Conservation (phyloP, 345 rosid genomes). For the Iberis pinnata region DNA sequence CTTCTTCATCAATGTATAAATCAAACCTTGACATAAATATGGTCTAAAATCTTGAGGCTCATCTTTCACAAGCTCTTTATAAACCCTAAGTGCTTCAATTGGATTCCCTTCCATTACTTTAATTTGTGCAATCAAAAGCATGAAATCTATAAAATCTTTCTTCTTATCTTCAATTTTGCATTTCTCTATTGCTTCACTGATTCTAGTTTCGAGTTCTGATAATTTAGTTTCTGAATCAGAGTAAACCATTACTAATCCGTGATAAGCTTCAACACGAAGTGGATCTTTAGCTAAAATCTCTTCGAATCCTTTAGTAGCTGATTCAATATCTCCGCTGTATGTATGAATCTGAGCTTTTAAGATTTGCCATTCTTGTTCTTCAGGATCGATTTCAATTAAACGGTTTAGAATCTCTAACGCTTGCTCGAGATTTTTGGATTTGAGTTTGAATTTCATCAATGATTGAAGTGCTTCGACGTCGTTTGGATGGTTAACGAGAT, state of each 20-base stretch:
- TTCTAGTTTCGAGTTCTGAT: slow-evolving; percentile 46
- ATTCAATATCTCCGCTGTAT: slow-evolving; percentile 54
- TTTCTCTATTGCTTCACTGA: slow-evolving; percentile 54
- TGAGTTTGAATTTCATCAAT: slow-evolving; percentile 60
- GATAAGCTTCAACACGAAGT: slow-evolving; percentile 72
- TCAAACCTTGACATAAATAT: slow-evolving; percentile 73
- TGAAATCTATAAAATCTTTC: slow-evolving; percentile 60
- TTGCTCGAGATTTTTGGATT: slow-evolving; percentile 42
- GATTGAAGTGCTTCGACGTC: slow-evolving; percentile 53
- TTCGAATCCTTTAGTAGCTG: slow-evolving; percentile 54
- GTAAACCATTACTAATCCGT: slow-evolving; percentile 64
- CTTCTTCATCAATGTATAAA: slow-evolving; percentile 71
- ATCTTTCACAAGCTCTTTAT: slow-evolving; percentile 66
- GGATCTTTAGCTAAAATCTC: slow-evolving; percentile 60
- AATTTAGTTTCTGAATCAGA: slow-evolving; percentile 44
- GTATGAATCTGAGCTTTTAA: slow-evolving; percentile 55
- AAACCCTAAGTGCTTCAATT: slow-evolving; percentile 63
- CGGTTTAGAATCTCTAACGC: slow-evolving; percentile 56
- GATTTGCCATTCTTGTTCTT: slow-evolving; percentile 63
- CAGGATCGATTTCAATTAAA: slow-evolving; percentile 60
- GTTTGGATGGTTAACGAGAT: slow-evolving; percentile 32
- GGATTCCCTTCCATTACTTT: slow-evolving; percentile 57
- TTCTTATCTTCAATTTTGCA: slow-evolving; percentile 61
- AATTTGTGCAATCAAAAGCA: slow-evolving; percentile 70
- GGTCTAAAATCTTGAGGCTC: slow-evolving; percentile 92